Conservation (phyloP, 176 grass and related monocot genomes). For the Oryza coarctata region DNA sequence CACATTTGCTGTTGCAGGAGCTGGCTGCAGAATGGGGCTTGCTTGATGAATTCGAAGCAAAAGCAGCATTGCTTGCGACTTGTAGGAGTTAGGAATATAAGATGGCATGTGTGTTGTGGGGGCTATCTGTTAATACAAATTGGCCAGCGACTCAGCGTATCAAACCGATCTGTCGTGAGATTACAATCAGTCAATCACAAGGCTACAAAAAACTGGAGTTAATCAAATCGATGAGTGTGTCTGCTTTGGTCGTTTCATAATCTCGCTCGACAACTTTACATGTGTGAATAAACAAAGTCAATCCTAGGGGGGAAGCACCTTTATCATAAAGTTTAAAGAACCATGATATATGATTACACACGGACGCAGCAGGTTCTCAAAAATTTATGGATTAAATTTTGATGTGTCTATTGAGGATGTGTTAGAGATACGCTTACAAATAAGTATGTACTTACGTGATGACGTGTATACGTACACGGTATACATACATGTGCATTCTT, state of each 20-base stretch:
- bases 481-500: no score
- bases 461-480: no score
- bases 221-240: neutral
- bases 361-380: neutral
- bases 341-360: neutral
- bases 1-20: slow-evolving; percentile 11
- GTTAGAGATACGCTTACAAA: no score
- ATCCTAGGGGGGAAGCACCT: neutral
- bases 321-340: neutral
- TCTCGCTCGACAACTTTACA: neutral
- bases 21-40: neutral
- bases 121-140: neutral
- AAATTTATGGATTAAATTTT: neutral
- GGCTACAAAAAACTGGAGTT: neutral
- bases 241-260: neutral
- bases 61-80: neutral
- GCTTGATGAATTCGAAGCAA: slow-evolving; percentile 20
- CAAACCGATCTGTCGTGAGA: neutral
- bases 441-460: no score
- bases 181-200: neutral
- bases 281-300: neutral
- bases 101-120: neutral
- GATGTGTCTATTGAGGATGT: no score
- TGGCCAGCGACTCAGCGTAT: neutral
- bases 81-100: neutral